Percentiles rank a stretch among this genome's conserved stretches.
These are phyloP conservation scores for Pseudocercospora ulei DNA, from an alignment of 2,329 filamentous ascomycete genomes.

Conservation along the genomic window DNA sequence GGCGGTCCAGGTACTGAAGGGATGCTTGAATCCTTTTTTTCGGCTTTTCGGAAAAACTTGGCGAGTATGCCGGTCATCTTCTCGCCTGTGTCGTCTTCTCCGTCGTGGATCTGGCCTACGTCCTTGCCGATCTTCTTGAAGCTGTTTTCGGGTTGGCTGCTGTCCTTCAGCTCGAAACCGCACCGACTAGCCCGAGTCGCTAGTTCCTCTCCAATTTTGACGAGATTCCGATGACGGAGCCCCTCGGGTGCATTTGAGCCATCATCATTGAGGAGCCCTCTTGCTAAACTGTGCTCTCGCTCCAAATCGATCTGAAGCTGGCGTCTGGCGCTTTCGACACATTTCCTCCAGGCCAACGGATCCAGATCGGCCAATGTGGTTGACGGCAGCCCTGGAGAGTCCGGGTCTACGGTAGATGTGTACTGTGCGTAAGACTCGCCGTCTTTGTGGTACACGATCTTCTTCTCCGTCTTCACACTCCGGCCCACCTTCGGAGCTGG, in stretches of 20 bases:
- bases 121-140: background rate
- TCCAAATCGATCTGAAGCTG: slow-evolving; percentile 4
- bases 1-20: background rate
- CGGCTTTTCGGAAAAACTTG: background rate
- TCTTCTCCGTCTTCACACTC: slow-evolving; percentile 2
- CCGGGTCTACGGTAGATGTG: background rate
- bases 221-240: background rate
- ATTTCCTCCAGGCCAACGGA: slow-evolving; percentile 2
- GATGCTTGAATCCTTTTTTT: background rate
- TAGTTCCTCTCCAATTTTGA: background rate
- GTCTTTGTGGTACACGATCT: background rate
- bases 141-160: background rate
- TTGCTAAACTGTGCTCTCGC: background rate
- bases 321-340: background rate
- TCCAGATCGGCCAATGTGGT: slow-evolving; percentile 4
- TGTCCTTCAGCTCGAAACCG: slow-evolving; percentile 1
- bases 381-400: slow-evolving; percentile 7
- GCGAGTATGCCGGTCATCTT: background rate
- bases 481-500: background rate
- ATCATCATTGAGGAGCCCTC: background rate
- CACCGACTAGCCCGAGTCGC: background rate
- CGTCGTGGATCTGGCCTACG: background rate
- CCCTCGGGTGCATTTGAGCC: background rate
- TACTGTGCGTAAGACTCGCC: background rate
- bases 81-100: background rate